Conservation (phyloP, 78 protist species). For the Planoprotostelium fungivorum region DNA sequence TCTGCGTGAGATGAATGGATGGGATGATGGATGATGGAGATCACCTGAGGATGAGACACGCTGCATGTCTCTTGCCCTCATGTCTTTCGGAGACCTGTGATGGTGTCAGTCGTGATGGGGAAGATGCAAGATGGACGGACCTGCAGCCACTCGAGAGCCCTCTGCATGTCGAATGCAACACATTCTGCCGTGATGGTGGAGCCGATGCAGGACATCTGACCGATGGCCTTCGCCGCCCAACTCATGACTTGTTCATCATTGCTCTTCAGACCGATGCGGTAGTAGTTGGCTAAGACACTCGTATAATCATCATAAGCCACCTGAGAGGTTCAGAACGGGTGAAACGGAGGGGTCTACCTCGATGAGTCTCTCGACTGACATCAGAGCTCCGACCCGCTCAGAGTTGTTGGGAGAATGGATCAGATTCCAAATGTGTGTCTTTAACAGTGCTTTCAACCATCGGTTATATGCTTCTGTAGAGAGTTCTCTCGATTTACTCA, state of each 20-base stretch:
- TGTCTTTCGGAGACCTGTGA: not conserved
- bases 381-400: conserved; percentile 55
- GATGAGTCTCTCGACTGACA: conserved; percentile 47
- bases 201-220: conserved; percentile 45
- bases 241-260: conserved; percentile 45
- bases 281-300: conserved; percentile 36
- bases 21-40: conserved; percentile 18
- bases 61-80: not conserved
- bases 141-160: conserved; percentile 50
- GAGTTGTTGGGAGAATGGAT: not conserved
- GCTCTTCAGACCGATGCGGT: conserved; percentile 21
- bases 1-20: conserved; percentile 38
- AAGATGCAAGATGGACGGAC: not conserved
- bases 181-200: conserved; percentile 55
- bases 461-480: not conserved
- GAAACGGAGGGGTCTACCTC: conserved; percentile 37
- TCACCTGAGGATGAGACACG: not conserved
- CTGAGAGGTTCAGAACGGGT: not conserved
- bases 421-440: not conserved
- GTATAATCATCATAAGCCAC: conserved; percentile 28
- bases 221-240: conserved; percentile 41
- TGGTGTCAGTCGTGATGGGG: no score
- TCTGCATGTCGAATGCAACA: conserved; percentile 46
- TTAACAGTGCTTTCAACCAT: not conserved
- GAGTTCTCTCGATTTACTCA: not conserved